Base-by-base conservation (phyloP, 306 rosid species). In the Fragaria ananassa region DNA sequence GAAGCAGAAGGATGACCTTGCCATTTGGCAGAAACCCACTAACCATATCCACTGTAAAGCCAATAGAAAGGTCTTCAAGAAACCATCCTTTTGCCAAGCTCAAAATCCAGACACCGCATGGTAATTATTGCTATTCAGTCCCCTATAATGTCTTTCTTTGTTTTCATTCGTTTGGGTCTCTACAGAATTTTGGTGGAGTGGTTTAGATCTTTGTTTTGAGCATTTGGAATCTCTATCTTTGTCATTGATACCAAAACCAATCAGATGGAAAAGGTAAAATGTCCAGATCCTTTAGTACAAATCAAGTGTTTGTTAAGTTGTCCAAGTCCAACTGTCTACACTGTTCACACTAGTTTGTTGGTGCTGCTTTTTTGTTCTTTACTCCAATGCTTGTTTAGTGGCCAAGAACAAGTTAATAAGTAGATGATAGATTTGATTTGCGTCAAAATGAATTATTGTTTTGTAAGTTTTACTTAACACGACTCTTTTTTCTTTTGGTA, bases 1-100 rank as follows among this genome's bases (percentile, higher is more conserved):
- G 78, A 83, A 74, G 46, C 93, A 96, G 69, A 89, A 77, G 71
- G 80, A 67, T 50, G 97, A 96, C n/a, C 79, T 96, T 81, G 98
- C 99, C 6, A 84, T 96, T 76, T 96, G 99, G 99, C 93, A 88
- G 82, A 96, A 96, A 71, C 93, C 98, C 4, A 84, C 96, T 9
- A 92, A 96, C 76, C 99, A 96, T 71, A 34, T 79, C 7, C 97
- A 96, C 78, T 96, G 99, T 81, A 79, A 78, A 66, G 70, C 76
- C 72, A 90, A 70, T 65, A 45, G 88, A 25, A 92, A 80, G 81
- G 80, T 92, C 68, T 86, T 92, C 90, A 92, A 86, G 87, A 71
- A 77, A n/a, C 92, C 93, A 61, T 78, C 76, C 35, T 86, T 92
- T 57, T 96, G 99, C 76, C 80, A 73, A 56, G 80, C 82, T 54